phyloP scores from a whole-genome alignment of 148 eudicot genomes.

The Amaranthus cruentus region DNA sequence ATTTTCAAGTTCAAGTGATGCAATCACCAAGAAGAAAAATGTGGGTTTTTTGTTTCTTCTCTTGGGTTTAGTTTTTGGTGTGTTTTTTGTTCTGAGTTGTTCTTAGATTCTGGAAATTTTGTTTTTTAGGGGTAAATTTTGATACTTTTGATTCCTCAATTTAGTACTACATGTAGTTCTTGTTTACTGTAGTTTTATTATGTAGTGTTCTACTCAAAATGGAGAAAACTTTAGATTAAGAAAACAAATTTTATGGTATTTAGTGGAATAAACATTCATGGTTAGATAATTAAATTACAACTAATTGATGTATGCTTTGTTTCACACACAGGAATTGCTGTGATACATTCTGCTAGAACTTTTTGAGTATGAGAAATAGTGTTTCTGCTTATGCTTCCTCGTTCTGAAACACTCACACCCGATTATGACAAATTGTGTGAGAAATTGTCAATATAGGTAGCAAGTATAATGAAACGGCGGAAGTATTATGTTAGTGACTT shows the following conservation, averaged over 20 bases:
- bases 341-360: no score
- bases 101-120: neutral
- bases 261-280: neutral
- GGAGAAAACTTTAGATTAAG: neutral
- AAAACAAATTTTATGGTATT: neutral
- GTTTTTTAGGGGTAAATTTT: neutral
- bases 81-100: constrained; percentile 2
- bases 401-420: no score
- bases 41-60: constrained; percentile 38
- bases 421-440: no score
- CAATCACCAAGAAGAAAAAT: constrained; percentile 41
- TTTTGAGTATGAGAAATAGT: no score
- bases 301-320: no score
- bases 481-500: no score
- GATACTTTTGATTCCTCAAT: neutral
- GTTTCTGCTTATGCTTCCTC: no score
- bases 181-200: neutral
- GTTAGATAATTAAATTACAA: neutral
- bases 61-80: constrained; percentile 13
- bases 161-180: neutral
- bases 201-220: neutral
- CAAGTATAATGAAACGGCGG: no score
- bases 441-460: no score
- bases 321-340: no score
- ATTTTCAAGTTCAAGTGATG: constrained; percentile 9